Base-by-base conservation (phyloP, 2,329 filamentous ascomycete genomes). In the Tolypocladium guangdongense region DNA sequence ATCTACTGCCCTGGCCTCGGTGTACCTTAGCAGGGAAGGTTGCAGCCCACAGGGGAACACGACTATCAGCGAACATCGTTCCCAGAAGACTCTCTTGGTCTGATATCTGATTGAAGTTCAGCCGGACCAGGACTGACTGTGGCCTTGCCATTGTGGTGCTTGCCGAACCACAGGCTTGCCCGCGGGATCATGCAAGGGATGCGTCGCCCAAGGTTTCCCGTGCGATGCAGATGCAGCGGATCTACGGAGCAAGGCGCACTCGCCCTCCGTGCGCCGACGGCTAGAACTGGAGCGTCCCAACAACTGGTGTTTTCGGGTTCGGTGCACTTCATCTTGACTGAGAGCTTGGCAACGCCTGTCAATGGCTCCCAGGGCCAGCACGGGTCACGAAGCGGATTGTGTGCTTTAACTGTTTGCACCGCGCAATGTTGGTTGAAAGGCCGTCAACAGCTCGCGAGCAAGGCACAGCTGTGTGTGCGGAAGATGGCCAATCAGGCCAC, bases 1-100 rank as follows among this genome's bases (percentile, higher is more conserved):
- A 60, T 59, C 56, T 57, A 49, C 58, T 55, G 59, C 55, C 55
- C 52, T 39, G 38, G 55, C 55, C 27, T 39, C 32, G 22, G 38
- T 22, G 43, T n/a, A 11, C 33, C n/a, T n/a, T n/a, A n/a, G n/a
- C n/a, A n/a, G n/a, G n/a, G n/a, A n/a, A n/a, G n/a, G n/a, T n/a
- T n/a, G n/a, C n/a, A n/a, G n/a, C n/a, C n/a, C n/a, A n/a, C n/a
- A n/a, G n/a, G n/a, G n/a, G n/a, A n/a, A n/a, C n/a, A n/a, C n/a
- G n/a, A n/a, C n/a, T n/a, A n/a, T n/a, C n/a, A n/a, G n/a, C n/a
- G n/a, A n/a, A 16, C 10, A 27, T 10, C 10, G 7, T 27, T 7
- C 8, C 22, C 24, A n/a, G 27, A 10, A 27, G 22, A 16, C 41
- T 46, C 27, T n/a, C n/a, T 35, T 35, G 33, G 33, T 36, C 35